phyloP scores from a whole-genome alignment of 768 basidiomycete genomes.

The Arthromyces matolae region DNA sequence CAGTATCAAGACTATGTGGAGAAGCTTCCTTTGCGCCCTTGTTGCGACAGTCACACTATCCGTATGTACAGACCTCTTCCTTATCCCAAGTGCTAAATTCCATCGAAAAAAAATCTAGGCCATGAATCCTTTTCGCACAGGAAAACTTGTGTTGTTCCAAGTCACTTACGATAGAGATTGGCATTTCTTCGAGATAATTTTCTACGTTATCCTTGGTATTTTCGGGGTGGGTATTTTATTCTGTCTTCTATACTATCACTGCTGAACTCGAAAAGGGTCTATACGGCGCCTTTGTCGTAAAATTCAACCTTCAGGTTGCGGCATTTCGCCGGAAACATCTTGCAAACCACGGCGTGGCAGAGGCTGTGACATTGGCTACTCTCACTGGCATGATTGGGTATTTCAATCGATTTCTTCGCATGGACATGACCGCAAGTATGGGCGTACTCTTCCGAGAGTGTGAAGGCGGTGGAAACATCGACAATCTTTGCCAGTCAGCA shows the following conservation, averaged over 20 bases:
- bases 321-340: conserved; percentile 93
- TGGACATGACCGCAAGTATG: conserved; percentile 98
- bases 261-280: conserved; percentile 59
- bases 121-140: conserved; percentile 98
- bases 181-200: conserved; percentile 99
- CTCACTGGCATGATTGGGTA: conserved; percentile 91
- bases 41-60: conserved; percentile 95
- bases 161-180: conserved; percentile 96
- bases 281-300: conserved; percentile 95
- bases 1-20: conserved; percentile 98
- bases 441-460: conserved; percentile 94
- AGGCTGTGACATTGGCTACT: conserved; percentile 83
- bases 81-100: conserved; percentile 2
- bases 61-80: conserved; percentile 47
- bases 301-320: conserved; percentile 93
- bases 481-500: conserved; percentile 90
- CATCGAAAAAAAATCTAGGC: conserved; percentile 46
- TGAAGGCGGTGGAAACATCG: conserved; percentile 86
- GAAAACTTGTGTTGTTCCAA: conserved; percentile 96
- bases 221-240: conserved; percentile 71
- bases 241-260: conserved; percentile 6
- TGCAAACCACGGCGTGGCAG: conserved; percentile 76
- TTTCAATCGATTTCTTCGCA: conserved; percentile 89
- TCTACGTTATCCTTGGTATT: conserved; percentile 91
- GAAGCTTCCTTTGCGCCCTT: conserved; percentile 94